Percentiles rank a stretch among this genome's conserved stretches.
Evolutionary conservation across 306 rosid species (phyloP).

Genomic region (Herpetospermum pedunculosum): DNA sequence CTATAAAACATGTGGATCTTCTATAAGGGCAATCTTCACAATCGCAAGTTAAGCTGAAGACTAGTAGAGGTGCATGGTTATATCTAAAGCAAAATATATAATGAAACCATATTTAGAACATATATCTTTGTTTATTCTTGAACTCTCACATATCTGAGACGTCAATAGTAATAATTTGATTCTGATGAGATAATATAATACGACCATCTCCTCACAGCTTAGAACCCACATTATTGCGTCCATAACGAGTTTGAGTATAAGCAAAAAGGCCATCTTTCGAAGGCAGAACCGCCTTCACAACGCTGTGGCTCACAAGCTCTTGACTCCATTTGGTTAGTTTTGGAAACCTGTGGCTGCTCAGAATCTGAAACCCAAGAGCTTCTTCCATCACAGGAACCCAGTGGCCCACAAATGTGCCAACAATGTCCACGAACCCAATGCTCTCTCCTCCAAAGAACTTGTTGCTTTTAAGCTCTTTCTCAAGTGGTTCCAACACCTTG

Average conservation of each 20-base stretch:
- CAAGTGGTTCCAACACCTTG: constrained; percentile 24
- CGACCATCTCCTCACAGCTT: neutral
- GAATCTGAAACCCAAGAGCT: constrained; percentile 13
- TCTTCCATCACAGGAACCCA: constrained; percentile 41
- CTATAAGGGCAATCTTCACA: too few relatives aligned
- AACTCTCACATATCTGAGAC: too few relatives aligned
- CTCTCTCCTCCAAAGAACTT: constrained; percentile 48
- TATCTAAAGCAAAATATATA: too few relatives aligned
- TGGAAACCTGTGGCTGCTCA: constrained; percentile 24
- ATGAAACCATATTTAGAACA: too few relatives aligned
- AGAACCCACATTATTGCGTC: neutral
- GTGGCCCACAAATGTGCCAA: constrained; percentile 18
- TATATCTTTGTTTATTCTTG: too few relatives aligned
- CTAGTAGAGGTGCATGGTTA: too few relatives aligned
- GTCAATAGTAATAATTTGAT: too few relatives aligned
- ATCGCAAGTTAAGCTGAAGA: too few relatives aligned
- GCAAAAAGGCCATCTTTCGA: neutral
- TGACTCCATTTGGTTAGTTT: constrained; percentile 26
- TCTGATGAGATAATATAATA: too few relatives aligned
- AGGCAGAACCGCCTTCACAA: constrained; percentile 26
- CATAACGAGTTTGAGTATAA: neutral
- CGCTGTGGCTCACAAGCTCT: neutral
- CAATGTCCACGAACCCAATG: constrained; percentile 41
- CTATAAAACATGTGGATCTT: too few relatives aligned
- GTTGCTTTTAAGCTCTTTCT: constrained; percentile 35